These are phyloP conservation scores for Blepharisma stoltei DNA, from an alignment of 73 alveolate genomes.

Conservation along the genomic window DNA sequence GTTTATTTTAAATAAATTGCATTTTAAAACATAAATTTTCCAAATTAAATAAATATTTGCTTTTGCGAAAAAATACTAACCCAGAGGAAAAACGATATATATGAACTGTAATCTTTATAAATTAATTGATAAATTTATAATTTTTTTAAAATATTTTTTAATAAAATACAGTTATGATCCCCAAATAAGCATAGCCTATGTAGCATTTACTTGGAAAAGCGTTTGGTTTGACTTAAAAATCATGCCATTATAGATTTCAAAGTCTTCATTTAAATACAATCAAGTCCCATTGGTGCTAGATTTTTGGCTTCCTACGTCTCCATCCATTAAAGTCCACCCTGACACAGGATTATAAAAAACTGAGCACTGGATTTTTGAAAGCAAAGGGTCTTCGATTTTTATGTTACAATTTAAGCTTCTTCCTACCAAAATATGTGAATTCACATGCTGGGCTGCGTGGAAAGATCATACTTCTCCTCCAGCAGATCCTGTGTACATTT, in stretches of 20 bases:
- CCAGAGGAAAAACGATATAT: too few relatives aligned
- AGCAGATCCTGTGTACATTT: slow-evolving; percentile 53
- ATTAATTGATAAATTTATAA: too few relatives aligned
- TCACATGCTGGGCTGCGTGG: neutral
- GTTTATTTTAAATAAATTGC: too few relatives aligned
- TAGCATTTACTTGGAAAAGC: slow-evolving; percentile 56
- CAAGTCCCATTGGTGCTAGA: slow-evolving; percentile 83
- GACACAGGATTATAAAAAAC: slow-evolving; percentile 49
- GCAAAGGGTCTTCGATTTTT: slow-evolving; percentile 69
- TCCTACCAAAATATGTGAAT: slow-evolving; percentile 49
- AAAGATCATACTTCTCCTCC: slow-evolving; percentile 45
- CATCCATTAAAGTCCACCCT: slow-evolving; percentile 68
- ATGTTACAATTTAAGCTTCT: slow-evolving; percentile 70
- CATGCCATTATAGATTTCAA: slow-evolving; percentile 71
- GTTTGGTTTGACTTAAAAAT: slow-evolving; percentile 80
- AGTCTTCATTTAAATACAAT: slow-evolving; percentile 78
- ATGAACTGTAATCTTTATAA: too few relatives aligned
- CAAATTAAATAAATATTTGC: too few relatives aligned
- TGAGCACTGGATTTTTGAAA: slow-evolving; percentile 68
- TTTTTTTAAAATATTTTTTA: too few relatives aligned
- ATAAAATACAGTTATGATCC: too few relatives aligned
- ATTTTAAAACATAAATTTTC: too few relatives aligned
- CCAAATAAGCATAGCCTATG: neutral
- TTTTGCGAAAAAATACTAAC: too few relatives aligned
- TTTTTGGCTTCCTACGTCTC: slow-evolving; percentile 44